A percentile compares a stretch with the other conserved stretches of the same genome.
These are phyloP conservation scores for Solanum rostratum DNA, from an alignment of 257 asterid genomes.

Conservation along the genomic window DNA sequence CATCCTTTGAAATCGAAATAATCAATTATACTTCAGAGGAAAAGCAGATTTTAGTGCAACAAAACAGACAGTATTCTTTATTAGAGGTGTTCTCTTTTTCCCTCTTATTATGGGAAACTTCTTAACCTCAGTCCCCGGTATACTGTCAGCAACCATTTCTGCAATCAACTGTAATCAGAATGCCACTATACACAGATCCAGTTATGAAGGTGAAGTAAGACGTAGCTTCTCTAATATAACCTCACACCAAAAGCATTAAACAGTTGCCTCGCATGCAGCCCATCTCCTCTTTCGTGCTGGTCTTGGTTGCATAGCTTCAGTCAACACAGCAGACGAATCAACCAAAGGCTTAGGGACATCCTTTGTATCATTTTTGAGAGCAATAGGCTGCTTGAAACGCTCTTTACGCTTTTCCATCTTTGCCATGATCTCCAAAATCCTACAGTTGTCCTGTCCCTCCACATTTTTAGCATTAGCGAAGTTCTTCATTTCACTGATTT, in stretches of 20 bases:
- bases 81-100: background rate
- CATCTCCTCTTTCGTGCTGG: conserved; percentile 62
- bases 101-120: background rate
- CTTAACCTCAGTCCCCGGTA: background rate
- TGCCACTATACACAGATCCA: background rate
- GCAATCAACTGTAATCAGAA: background rate
- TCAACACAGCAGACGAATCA: conserved; percentile 9
- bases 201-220: background rate
- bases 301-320: conserved; percentile 21
- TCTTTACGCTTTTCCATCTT: conserved; percentile 58
- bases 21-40: background rate
- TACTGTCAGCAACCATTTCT: background rate
- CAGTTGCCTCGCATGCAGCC: conserved; percentile 20
- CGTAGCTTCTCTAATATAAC: background rate
- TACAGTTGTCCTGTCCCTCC: conserved; percentile 26
- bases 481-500: background rate
- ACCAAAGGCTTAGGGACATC: conserved; percentile 8
- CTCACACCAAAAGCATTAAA: background rate
- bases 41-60: background rate
- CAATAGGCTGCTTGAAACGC: conserved; percentile 42
- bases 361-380: conserved; percentile 13
- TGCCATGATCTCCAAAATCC: conserved; percentile 36
- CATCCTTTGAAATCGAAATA: background rate
- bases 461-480: conserved; percentile 1
- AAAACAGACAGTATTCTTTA: background rate